These are phyloP conservation scores for Stenogyne calaminthoides DNA, from an alignment of 305 asterid genomes.

Conservation along the genomic window DNA sequence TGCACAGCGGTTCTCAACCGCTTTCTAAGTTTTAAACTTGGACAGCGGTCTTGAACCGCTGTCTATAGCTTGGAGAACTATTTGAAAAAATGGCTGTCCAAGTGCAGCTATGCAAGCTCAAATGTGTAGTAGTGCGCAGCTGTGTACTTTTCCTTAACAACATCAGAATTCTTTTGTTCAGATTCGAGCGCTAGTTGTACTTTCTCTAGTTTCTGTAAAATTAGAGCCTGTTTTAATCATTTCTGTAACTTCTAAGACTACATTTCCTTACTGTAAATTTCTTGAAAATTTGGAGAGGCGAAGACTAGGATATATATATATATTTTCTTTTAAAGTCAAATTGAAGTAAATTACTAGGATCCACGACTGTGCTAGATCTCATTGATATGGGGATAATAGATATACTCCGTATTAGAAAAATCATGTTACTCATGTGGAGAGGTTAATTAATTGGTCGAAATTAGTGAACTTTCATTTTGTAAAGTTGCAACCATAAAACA, in stretches of 20 bases:
- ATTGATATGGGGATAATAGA: background rate
- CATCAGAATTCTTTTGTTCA: conserved; percentile 48
- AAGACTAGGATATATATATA: background rate
- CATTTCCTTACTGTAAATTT: background rate
- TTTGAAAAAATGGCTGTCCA: too few species aligned
- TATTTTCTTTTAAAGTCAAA: background rate
- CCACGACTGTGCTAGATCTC: background rate
- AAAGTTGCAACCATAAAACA: background rate
- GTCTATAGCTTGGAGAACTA: too few species aligned
- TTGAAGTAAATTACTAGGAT: background rate
- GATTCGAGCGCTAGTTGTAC: conserved; percentile 46
- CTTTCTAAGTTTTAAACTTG: too few species aligned
- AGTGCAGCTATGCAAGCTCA: too few species aligned
- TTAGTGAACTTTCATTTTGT: conserved; percentile 7
- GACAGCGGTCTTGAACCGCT: too few species aligned
- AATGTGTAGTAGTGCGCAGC: too few species aligned
- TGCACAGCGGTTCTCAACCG: too few species aligned
- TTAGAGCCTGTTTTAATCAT: conserved; percentile 18
- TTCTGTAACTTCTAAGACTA: background rate
- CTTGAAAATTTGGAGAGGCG: background rate
- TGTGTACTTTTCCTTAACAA: conserved; percentile 55
- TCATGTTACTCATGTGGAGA: background rate
- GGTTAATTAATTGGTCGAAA: background rate
- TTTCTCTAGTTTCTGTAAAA: conserved; percentile 67
- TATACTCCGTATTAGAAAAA: background rate